Conservation (phyloP, 306 rosid genomes). For the Prunus salicina region DNA sequence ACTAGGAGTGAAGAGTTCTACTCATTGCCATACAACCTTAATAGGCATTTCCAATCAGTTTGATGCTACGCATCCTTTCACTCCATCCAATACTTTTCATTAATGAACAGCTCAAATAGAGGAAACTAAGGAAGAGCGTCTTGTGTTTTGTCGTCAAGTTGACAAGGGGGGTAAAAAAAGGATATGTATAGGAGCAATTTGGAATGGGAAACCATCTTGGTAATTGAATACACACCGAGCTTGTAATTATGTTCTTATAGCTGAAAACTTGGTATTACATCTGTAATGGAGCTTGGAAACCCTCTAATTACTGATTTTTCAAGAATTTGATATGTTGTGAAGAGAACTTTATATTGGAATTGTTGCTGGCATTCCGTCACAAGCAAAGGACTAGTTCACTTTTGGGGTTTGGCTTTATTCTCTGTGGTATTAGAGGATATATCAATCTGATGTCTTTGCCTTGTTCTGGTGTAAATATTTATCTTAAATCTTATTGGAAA, state of each 20-base stretch:
- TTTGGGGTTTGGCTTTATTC: background rate
- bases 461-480: background rate
- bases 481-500: background rate
- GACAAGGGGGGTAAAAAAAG: background rate
- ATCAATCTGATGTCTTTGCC: background rate
- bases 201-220: background rate
- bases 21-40: conserved; percentile 57
- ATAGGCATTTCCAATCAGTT: conserved; percentile 71
- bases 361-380: background rate
- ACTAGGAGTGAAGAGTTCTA: conserved; percentile 67
- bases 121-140: background rate
- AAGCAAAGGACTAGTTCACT: too few species aligned
- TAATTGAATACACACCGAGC: background rate
- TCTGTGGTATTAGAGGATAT: background rate
- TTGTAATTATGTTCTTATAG: background rate
- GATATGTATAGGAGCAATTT: background rate
- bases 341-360: background rate
- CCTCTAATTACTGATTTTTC: background rate
- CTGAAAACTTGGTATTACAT: background rate
- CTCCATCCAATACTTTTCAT: background rate
- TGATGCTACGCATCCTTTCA: conserved; percentile 22
- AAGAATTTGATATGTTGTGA: background rate
- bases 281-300: background rate
- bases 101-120: conserved; percentile 1
- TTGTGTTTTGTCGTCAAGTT: background rate